Evolutionary conservation across 306 rosid species (phyloP), one percentile per base, ranked within the genome.

Genomic region (Abrus pulchellus): DNA sequence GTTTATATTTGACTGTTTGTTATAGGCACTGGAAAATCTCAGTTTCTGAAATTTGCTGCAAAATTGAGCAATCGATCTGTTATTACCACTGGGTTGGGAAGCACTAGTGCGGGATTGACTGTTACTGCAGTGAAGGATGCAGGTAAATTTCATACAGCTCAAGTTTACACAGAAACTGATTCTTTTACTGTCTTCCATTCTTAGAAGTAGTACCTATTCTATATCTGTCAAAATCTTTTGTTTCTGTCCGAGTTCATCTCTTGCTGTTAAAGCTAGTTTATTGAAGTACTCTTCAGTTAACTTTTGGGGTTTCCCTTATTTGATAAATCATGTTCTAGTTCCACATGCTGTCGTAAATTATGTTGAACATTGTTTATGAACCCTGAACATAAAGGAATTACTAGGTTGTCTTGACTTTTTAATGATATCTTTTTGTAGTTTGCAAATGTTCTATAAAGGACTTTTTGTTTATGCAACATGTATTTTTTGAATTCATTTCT

Each of bases 81-180:
- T 75, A 93, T 94, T 80, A 93, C 97, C 76, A 94, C 99, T 45
- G 99, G 97, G 70, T 84, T 93, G 85, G 99, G 99, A 85, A 94
- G 99, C 90, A 94, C 97, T 11, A 94, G 99, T 53, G 97, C 97
- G 9, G 99, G 99, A 81, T 82, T 94, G 74, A 94, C 99, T 60
- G 99, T 94, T 76, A 88, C 97, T 86, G 97, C 97, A 34, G 99
- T 94, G 77, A 94, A 90, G 85, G 99, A 94, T 87, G 99, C 95
- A 81, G 99, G 99, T 84, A 85, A 5, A 59, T 81, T 68, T 57
- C 13, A 27, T 63, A 12, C 52, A 34, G 45, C 54, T 14, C 6
- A 45, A 48, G 28, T 79, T 70, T 75, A 72, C 78, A 13, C 40
- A 2, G 11, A 12, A 38, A 59, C 55, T 41, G n/a, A 77, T 49